phyloP scores from a whole-genome alignment of 345 rosid genomes.

The Ceriops zippeliana region DNA sequence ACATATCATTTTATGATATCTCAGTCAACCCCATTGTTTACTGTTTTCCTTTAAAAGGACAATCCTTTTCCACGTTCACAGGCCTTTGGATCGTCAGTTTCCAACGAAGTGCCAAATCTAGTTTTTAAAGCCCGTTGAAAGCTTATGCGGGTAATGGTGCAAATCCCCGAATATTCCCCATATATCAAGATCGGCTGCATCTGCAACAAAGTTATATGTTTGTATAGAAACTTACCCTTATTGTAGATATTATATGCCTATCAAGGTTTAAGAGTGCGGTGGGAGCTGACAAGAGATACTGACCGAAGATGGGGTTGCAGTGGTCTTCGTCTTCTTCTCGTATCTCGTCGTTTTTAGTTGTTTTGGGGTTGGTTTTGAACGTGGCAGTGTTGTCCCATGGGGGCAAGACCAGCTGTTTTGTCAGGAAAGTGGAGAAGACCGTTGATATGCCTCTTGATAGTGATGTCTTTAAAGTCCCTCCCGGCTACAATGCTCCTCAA shows the following conservation, averaged over 20 bases:
- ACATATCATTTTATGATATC: no score
- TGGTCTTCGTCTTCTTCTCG: slow-evolving; percentile 12
- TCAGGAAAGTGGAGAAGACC: slow-evolving; percentile 48
- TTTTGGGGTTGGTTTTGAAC: slow-evolving; percentile 39
- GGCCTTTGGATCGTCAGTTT: no score
- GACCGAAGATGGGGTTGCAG: slow-evolving; percentile 20
- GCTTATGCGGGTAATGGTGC: neutral
- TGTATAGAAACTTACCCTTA: neutral
- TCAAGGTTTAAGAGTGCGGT: neutral
- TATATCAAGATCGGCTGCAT: neutral
- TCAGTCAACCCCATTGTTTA: no score
- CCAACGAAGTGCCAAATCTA: no score
- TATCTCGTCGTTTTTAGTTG: slow-evolving; percentile 18
- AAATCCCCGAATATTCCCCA: neutral
- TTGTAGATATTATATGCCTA: neutral
- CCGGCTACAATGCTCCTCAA: slow-evolving; percentile 85
- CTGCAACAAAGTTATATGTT: neutral
- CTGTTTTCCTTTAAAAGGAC: no score
- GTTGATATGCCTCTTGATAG: slow-evolving; percentile 74
- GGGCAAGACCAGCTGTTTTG: slow-evolving; percentile 61
- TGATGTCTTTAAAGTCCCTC: slow-evolving; percentile 64
- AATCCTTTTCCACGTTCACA: no score
- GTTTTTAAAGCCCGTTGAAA: neutral
- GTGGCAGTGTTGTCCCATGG: slow-evolving; percentile 49
- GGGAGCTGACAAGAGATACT: neutral